phyloP scores from a whole-genome alignment of 768 basidiomycete species.

The Lentinula sp. region DNA sequence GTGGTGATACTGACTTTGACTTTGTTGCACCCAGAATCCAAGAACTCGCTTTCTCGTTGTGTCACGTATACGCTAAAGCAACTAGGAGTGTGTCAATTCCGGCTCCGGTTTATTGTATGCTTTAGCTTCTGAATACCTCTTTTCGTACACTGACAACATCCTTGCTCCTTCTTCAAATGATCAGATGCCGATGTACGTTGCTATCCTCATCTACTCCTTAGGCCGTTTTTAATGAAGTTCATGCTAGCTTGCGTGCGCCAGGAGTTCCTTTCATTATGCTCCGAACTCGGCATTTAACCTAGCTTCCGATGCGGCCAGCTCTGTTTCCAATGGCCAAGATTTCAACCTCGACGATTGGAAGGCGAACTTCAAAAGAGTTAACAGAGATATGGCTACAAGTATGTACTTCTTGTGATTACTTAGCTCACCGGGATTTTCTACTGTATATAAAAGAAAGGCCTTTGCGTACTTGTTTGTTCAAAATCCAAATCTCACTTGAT shows the following conservation, averaged over 20 bases:
- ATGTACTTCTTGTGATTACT: slow-evolving; percentile 4
- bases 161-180: neutral
- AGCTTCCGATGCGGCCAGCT: neutral
- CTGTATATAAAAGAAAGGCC: too few species aligned
- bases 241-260: slow-evolving; percentile 4
- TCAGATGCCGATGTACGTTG: slow-evolving; percentile 8
- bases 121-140: neutral
- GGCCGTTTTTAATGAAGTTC: neutral
- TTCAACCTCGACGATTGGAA: slow-evolving; percentile 5
- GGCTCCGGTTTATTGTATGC: slow-evolving; percentile 54
- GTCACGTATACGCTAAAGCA: slow-evolving; percentile 47
- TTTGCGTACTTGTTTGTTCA: too few species aligned
- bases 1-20: too few species aligned
- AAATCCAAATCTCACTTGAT: too few species aligned
- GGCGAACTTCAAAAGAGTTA: neutral
- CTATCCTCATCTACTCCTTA: too few species aligned
- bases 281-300: neutral
- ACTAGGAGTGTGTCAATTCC: slow-evolving; percentile 56
- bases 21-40: slow-evolving; percentile 23
- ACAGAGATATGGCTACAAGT: neutral
- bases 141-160: neutral
- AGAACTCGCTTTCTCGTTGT: slow-evolving; percentile 39
- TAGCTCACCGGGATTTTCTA: too few species aligned
- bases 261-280: neutral
- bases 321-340: neutral